Base-by-base conservation (phyloP, 2,329 filamentous ascomycete genomes). In the Fusarium avenaceum region DNA sequence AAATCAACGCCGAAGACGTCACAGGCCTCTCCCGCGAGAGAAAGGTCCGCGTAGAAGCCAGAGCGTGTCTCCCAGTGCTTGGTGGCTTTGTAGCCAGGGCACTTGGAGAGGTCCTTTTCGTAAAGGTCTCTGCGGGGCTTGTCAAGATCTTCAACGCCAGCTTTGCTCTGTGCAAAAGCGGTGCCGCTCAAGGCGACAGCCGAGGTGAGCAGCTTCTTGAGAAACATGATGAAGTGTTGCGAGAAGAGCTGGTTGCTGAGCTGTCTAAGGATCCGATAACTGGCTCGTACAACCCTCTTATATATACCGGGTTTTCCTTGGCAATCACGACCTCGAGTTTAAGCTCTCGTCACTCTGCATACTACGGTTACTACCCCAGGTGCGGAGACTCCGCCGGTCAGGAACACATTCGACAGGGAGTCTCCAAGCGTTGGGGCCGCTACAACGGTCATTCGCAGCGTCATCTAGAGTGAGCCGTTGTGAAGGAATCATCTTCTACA, bases 1-100 rank as follows among this genome's bases (percentile, higher is more conserved):
- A 96, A 81, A 74, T 96, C 93, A 9, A 85, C 90, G 0, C 93
- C 93, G 67, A 95, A 96, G 22, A 88, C 86, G 77, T 95, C 91
- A 81, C 93, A 96, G 7, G 90, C 83, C 11, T 82, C 73, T 0
- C 92, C 92, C 9, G 90, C 90, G 13, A 96, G 84, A 4, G 79
- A 84, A 47, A 97, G 82, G 67, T 91, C 85, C 3, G 92, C 93
- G 1, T 87, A 91, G 53, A 96, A 80, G 10, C 87, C 87, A 49
- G 80, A 81, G 35, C 77, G 74, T 0, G 81, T 86, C 50, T 82
- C 78, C 51, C 81, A 76, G 15, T 92, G 82, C 74, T 90, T 87
- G 19, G 83, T 85, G 3, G 90, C 90, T 28, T 75, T 83, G 79
- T 93, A 94, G 15, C 91, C 91, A 1, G 90, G 89, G 72, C 91